Base-by-base conservation (phyloP, 2,329 filamentous ascomycete genomes). In the Berkeleyomyces basicola region DNA sequence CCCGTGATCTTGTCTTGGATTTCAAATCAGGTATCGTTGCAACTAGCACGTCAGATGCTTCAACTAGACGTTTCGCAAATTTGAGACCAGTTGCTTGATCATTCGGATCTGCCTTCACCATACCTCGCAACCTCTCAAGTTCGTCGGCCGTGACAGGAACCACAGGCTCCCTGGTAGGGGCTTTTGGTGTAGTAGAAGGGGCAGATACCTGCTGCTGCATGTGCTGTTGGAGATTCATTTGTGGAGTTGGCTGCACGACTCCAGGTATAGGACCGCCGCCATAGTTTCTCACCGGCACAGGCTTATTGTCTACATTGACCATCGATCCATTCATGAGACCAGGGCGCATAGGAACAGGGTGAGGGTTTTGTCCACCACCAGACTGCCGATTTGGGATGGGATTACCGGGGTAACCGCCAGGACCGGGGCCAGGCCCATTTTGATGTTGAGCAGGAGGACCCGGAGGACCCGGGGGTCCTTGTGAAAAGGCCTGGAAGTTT, bases 11-110 rank as follows among this genome's bases (percentile, higher is more conserved):
- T 7, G 82, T 80, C 33, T 86, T 83, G 7, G 84, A 82, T 68
- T 85, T 85, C 44, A 90, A 85, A 67, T 90, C 88, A 0, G 81
- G 77, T 7, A 84, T 72, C 11, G 74, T 74, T 1, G 81, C 76
- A 2, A 90, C 83, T 1, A 99, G 79, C 4, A 88, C 82, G 10
- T 85, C 84, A 0, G 90, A 83, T 1, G 92, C 93, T 74, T 96
- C 90, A 1, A 95, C 84, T 4, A 96, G 77, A 68, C 87, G 89
- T 74, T 91, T 92, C 0, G 88, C 90, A 16, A 96, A 78, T 7
- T 78, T 76, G 63, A 99, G 76, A 11, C 88, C 86, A 2, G 83
- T 80, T 57, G 80, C 81, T 66, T 87, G 82, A 67, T 96, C 90
- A 39, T 79, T 78, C 0, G 90, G 83, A 65, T 90, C 87, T 36